Evolutionary conservation across 768 basidiomycete genomes (phyloP).

Genomic region (Kwoniella heveanensis): DNA sequence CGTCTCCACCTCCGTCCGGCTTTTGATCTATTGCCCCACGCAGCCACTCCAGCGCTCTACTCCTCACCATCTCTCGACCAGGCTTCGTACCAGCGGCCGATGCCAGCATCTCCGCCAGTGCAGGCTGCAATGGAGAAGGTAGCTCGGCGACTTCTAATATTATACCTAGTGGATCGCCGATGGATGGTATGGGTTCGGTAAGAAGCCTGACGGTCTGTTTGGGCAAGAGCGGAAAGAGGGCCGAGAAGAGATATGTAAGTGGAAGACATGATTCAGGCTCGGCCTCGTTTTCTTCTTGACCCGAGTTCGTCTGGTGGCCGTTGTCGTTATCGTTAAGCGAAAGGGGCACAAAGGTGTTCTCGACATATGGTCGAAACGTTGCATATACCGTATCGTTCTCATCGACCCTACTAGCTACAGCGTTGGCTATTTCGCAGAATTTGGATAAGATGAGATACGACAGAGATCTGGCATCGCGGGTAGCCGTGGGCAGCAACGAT

Average conservation of each 20-base stretch:
- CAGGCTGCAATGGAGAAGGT: constrained; percentile 61
- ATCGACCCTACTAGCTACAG: neutral
- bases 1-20: constrained; percentile 14
- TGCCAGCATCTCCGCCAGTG: constrained; percentile 72
- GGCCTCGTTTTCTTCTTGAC: constrained; percentile 1
- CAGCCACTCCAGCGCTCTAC: constrained; percentile 69
- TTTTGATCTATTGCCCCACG: constrained; percentile 60
- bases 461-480: constrained; percentile 22
- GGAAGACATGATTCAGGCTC: constrained; percentile 30
- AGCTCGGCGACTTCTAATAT: constrained; percentile 69
- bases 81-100: constrained; percentile 75
- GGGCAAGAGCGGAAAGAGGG: constrained; percentile 37
- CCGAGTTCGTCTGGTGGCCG: too few relatives aligned
- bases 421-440: constrained; percentile 17
- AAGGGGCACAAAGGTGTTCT: constrained; percentile 7
- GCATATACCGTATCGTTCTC: neutral
- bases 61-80: constrained; percentile 67
- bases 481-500: constrained; percentile 25
- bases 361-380: constrained; percentile 21
- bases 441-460: constrained; percentile 36
- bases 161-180: constrained; percentile 29
- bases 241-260: constrained; percentile 25
- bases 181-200: constrained; percentile 14
- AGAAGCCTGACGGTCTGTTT: constrained; percentile 20
- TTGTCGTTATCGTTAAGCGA: neutral